Evolutionary conservation across 2,329 filamentous ascomycete genomes (phyloP), one percentile per base, ranked within the genome.

Genomic region (Talaromyces sp.): DNA sequence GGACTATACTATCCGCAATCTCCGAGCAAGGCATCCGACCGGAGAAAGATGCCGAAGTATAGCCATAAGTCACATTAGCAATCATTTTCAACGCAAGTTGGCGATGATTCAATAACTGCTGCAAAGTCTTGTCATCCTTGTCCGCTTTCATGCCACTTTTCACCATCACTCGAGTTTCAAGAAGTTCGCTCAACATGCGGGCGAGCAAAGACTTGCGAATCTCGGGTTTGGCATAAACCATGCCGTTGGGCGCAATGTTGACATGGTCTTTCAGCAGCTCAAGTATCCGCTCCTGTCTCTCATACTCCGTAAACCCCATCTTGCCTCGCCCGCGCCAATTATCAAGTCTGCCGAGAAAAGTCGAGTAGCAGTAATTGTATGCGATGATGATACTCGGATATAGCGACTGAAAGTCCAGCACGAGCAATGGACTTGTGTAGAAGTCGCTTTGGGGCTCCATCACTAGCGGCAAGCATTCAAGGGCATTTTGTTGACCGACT

Each of bases 321-420:
- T 98, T 96, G 79, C 92, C 93, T 33, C 85, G 87, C 2, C 92
- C 93, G n/a, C 92, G 86, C 93, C 93, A 97, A 68, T 87, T 86
- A 31, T 87, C 85, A 42, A 96, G 87, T 33, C 95, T 86, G 0
- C 95, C 95, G 0, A 98, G 82, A 69, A 93, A 99, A 0, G 95
- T 99, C 0, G 95, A 98, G 73, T 99, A 99, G 78, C 95, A 99
- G 73, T 97, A 95, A 71, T 99, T 99, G 80, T 99, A 98, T 0
- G 95, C 95, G 72, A 99, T 98, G 92, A 99, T 97, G 64, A 98
- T 88, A 75, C 93, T 97, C 0, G 95, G 95, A 68, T 99, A 99
- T 55, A 99, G 79, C 64, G 92, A 96, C 72, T 98, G 93, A 66
- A 99, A 99, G 76, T 99, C 95, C 6, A 99, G 82, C 0, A 99